These are phyloP conservation scores for Actinomortierella ambigua DNA, from an alignment of 371 early-diverging fungal genomes.

Conservation along the genomic window DNA sequence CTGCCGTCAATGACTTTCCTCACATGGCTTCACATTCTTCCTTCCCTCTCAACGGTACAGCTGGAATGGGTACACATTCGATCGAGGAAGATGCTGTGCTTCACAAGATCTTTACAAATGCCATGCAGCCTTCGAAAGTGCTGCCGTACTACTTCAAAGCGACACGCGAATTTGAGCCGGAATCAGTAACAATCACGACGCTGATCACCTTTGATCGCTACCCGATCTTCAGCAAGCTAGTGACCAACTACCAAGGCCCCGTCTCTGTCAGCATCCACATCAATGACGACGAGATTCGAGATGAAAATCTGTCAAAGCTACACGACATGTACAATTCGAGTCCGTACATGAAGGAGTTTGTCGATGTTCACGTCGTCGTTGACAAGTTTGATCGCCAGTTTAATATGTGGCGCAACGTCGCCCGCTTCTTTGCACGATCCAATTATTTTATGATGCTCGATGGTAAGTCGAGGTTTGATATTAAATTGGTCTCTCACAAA, in stretches of 20 bases:
- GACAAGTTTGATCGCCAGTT: conserved; percentile 73
- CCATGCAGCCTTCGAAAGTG: conserved; percentile 65
- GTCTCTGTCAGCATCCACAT: conserved; percentile 72
- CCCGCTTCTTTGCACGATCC: conserved; percentile 69
- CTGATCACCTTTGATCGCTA: conserved; percentile 57
- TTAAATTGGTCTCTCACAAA: background rate
- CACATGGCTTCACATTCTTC: too few relatives aligned
- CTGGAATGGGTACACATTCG: too few relatives aligned
- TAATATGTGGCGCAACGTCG: conserved; percentile 77
- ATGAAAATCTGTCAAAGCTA: conserved; percentile 54
- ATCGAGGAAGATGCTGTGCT: conserved; percentile 25
- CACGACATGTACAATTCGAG: conserved; percentile 56
- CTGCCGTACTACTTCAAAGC: conserved; percentile 67
- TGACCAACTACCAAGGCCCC: conserved; percentile 66
- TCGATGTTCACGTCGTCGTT: conserved; percentile 67
- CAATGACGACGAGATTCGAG: conserved; percentile 58
- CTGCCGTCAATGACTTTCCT: too few relatives aligned
- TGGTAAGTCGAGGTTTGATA: conserved; percentile 13
- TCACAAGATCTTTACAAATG: conserved; percentile 62
- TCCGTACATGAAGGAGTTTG: conserved; percentile 59
- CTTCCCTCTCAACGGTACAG: too few relatives aligned
- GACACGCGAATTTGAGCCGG: conserved; percentile 33
- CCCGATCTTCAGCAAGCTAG: conserved; percentile 56
- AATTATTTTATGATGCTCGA: conserved; percentile 74
- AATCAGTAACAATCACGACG: conserved; percentile 55